Percentiles rank a stretch among this genome's conserved stretches.
Evolutionary conservation across 495 filamentous ascomycete species (phyloP).

Genomic region (Penicillium steckii): DNA sequence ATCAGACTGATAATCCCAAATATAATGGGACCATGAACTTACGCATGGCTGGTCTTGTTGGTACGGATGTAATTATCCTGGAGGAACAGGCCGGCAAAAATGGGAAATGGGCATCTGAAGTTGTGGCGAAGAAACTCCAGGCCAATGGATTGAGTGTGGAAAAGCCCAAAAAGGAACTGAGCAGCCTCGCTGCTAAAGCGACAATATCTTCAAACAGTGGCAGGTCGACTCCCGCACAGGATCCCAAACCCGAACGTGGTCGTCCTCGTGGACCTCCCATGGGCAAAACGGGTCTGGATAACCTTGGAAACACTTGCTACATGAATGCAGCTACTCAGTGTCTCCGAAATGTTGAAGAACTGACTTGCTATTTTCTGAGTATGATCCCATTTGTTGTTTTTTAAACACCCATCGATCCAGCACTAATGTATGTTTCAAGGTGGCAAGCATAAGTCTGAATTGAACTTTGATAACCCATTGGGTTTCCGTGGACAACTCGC

Average conservation of each 20-base stretch:
- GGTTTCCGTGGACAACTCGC: constrained; percentile 82
- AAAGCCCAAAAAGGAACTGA: constrained; percentile 33
- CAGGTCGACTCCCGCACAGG: constrained; percentile 61
- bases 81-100: constrained; percentile 68
- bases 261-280: constrained; percentile 45
- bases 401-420: not conserved
- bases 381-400: constrained; percentile 19
- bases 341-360: constrained; percentile 83
- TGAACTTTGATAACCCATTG: constrained; percentile 82
- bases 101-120: constrained; percentile 64
- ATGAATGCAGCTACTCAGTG: constrained; percentile 98
- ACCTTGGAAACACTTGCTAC: constrained; percentile 96
- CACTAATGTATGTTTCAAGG: not conserved
- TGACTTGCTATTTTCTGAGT: constrained; percentile 86
- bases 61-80: constrained; percentile 69
- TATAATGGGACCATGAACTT: constrained; percentile 73
- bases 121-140: constrained; percentile 38
- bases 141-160: constrained; percentile 41
- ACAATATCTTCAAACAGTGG: constrained; percentile 51
- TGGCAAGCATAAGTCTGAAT: constrained; percentile 60
- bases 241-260: constrained; percentile 50
- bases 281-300: constrained; percentile 68
- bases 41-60: constrained; percentile 59
- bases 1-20: constrained; percentile 71
- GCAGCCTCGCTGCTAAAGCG: constrained; percentile 26